Base-by-base conservation (phyloP, 352 stramenopile genomes). In the Halophytophthora polymorphica region DNA sequence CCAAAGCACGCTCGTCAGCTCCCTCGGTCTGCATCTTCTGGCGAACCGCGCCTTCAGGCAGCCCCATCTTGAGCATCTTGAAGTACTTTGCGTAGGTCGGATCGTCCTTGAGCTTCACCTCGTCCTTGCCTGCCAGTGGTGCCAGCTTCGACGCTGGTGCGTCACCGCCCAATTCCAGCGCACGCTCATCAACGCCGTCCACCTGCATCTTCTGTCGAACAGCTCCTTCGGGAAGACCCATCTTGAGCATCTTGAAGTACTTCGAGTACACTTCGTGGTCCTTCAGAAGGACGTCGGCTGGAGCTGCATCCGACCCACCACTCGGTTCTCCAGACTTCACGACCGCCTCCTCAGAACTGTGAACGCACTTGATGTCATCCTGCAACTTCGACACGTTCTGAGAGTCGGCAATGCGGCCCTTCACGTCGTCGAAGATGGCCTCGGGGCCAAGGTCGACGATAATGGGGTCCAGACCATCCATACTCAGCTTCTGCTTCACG, bases 161-260 rank as follows among this genome's bases (percentile, higher is more conserved):
- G n/a, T 55, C 53, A 6, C 46, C 58, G 33, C 68, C 73, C n/a
- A 74, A 39, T 25, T 82, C 65, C 25, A 85, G 56, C 3, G 64
- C 70, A 15, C 53, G 56, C n/a, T 71, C 56, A 61, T 79, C 61
- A 14, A 62, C 60, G 17, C 65, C 76, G 21, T 86, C 69, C 17
- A 42, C 57, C 28, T 72, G 72, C 71, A 98, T 90, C 53, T 96
- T 96, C 55, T 96, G 82, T 18, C 78, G 70, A n/a, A 97, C 83
- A 18, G 87, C 86, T 25, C 73, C 87, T 41, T 88, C 69, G 7
- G 86, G 77, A 3, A 97, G 45, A 12, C 93, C 90, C 66, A 97
- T 83, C 55, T 96, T 94, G 7, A 97, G 54, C 91, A 98, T 98
- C 53, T 96, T 95, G 64, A 98, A 96, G 50, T 98, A 98, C 40